These are phyloP conservation scores for Coix lacrymajobi DNA, from an alignment of 176 grass and related monocot species.

Conservation along the genomic window DNA sequence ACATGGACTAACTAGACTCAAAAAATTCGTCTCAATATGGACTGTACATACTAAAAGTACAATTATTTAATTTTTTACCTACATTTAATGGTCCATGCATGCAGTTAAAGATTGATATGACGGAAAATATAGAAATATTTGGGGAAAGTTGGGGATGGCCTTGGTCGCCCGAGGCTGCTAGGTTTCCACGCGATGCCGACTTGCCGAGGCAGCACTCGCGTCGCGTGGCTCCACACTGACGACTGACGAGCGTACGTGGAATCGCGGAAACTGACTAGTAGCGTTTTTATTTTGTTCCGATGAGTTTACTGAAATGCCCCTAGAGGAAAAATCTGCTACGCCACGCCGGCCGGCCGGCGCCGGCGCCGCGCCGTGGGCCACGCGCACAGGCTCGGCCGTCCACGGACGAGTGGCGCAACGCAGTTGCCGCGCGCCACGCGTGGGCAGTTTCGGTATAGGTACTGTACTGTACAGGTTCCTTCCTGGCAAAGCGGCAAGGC, in stretches of 20 bases:
- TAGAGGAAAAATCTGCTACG: background rate
- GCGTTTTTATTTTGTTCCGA: background rate
- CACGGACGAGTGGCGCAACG: background rate
- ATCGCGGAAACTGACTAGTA: constrained; percentile 10
- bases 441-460: constrained; percentile 4
- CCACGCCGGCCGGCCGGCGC: background rate
- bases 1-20: too few relatives aligned
- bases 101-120: too few relatives aligned
- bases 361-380: background rate
- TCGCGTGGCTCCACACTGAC: background rate
- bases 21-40: too few relatives aligned
- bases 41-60: too few relatives aligned
- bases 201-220: background rate
- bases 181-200: constrained; percentile 12
- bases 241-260: background rate
- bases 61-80: too few relatives aligned
- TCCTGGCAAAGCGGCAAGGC: background rate
- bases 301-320: background rate
- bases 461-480: background rate
- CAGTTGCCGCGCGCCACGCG: background rate
- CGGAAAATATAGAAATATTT: too few relatives aligned
- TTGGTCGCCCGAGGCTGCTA: background rate
- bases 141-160: too few relatives aligned
- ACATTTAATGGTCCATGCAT: too few relatives aligned
- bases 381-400: background rate